Percentiles rank a stretch among this genome's conserved stretches.
phyloP scores from a whole-genome alignment of 2,329 filamentous ascomycete species.

The Erysiphe pisi region DNA sequence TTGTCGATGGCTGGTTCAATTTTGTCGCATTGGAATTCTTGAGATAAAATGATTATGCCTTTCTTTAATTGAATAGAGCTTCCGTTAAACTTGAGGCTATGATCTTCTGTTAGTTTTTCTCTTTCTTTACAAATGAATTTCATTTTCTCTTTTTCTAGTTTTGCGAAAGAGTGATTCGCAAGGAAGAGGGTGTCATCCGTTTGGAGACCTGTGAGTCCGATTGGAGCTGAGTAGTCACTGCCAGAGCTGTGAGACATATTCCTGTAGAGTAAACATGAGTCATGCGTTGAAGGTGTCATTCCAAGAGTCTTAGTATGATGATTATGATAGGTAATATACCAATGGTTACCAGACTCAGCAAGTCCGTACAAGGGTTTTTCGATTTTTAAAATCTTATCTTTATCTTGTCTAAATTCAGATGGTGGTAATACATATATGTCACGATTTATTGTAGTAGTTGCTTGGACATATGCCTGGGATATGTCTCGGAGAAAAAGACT shows the following conservation, averaged over 20 bases:
- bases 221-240: too few species aligned
- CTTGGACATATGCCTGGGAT: background rate
- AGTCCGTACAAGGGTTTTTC: background rate
- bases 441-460: background rate
- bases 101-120: too few species aligned
- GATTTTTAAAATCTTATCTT: background rate
- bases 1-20: too few species aligned
- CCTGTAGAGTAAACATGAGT: background rate
- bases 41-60: too few species aligned
- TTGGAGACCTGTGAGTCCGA: background rate
- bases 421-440: background rate
- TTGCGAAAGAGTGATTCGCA: background rate
- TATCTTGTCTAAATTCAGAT: background rate
- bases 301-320: background rate
- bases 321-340: background rate
- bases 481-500: background rate
- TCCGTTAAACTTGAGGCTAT: too few species aligned
- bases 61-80: too few species aligned
- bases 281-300: slow-evolving; percentile 1
- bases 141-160: background rate
- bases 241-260: too few species aligned
- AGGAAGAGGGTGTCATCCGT: background rate
- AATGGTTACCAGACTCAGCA: background rate
- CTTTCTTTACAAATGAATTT: background rate
- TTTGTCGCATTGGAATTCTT: too few species aligned